A percentile compares a stretch with the other conserved stretches of the same genome.
Evolutionary conservation across 2,329 filamentous ascomycete genomes (phyloP).

Genomic region (Penicillium sclerotiorum): DNA sequence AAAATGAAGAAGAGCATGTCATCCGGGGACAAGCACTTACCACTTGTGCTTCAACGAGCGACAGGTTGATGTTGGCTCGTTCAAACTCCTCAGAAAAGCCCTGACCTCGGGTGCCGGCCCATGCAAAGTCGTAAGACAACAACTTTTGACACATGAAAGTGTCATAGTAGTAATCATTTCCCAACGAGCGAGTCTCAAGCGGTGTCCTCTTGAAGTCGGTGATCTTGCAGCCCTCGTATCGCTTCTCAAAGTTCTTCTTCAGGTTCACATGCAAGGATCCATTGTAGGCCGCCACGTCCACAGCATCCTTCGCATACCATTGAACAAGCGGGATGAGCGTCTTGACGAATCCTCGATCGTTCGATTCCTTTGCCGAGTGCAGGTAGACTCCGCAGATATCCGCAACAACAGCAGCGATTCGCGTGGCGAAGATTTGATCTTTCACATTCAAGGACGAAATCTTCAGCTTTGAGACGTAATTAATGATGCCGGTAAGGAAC

Average conservation of each 20-base stretch:
- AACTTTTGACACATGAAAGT: constrained; percentile 73
- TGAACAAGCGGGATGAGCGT: constrained; percentile 73
- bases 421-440: constrained; percentile 61
- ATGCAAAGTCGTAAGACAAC: constrained; percentile 75
- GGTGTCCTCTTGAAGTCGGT: constrained; percentile 77
- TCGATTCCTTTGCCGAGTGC: constrained; percentile 78
- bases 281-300: constrained; percentile 82
- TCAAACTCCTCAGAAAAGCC: constrained; percentile 83
- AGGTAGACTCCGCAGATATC: constrained; percentile 91
- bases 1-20: constrained; percentile 27
- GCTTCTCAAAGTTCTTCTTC: constrained; percentile 77
- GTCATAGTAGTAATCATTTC: constrained; percentile 82
- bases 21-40: constrained; percentile 50
- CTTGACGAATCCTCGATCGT: constrained; percentile 68
- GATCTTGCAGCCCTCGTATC: constrained; percentile 74
- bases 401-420: constrained; percentile 78
- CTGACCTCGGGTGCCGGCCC: constrained; percentile 67
- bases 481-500: constrained; percentile 72
- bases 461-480: constrained; percentile 66
- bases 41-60: constrained; percentile 88
- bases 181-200: constrained; percentile 67
- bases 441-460: constrained; percentile 52
- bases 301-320: constrained; percentile 78
- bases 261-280: constrained; percentile 83
- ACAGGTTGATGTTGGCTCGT: constrained; percentile 86